A percentile compares a stretch with the other conserved stretches of the same genome.
These are phyloP conservation scores for Schizothecium vesticola DNA, from an alignment of 495 filamentous ascomycete genomes.

Conservation along the genomic window DNA sequence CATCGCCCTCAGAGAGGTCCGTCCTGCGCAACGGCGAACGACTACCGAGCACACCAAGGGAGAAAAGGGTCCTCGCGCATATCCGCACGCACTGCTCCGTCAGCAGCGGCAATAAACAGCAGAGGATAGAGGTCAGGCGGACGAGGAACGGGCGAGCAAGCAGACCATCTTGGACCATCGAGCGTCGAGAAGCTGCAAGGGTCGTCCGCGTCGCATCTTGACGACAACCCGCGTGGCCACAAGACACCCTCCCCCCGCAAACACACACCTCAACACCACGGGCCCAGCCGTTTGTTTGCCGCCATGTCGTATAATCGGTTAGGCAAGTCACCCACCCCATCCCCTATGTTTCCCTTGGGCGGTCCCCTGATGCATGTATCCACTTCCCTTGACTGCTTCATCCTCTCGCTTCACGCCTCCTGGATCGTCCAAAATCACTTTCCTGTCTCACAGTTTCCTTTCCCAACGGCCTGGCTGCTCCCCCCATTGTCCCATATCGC, in stretches of 20 bases:
- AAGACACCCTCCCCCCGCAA: background rate
- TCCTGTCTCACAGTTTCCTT: slow-evolving; percentile 1
- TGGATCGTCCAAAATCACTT: background rate
- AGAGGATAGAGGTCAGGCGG: background rate
- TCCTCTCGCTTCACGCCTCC: background rate
- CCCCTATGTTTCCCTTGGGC: slow-evolving; percentile 3
- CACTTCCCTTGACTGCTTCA: slow-evolving; percentile 1
- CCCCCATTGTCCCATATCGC: background rate
- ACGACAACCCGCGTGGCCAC: background rate
- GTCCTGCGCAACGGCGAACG: background rate
- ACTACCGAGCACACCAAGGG: background rate
- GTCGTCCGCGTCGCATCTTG: background rate
- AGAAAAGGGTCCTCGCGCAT: background rate
- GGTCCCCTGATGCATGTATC: background rate
- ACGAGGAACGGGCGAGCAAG: background rate
- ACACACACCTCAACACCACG: background rate
- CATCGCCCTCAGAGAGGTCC: background rate
- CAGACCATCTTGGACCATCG: background rate
- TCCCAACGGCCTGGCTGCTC: background rate
- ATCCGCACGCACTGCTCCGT: background rate
- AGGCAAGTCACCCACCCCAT: slow-evolving; percentile 50
- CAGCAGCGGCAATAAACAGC: slow-evolving; percentile 2
- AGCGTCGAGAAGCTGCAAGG: background rate
- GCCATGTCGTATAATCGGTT: slow-evolving; percentile 67
- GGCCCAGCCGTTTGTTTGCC: slow-evolving; percentile 9